Evolutionary conservation across 768 basidiomycete species (phyloP), one percentile per base, ranked within the genome.

Genomic region (Boletus rubropictus): DNA sequence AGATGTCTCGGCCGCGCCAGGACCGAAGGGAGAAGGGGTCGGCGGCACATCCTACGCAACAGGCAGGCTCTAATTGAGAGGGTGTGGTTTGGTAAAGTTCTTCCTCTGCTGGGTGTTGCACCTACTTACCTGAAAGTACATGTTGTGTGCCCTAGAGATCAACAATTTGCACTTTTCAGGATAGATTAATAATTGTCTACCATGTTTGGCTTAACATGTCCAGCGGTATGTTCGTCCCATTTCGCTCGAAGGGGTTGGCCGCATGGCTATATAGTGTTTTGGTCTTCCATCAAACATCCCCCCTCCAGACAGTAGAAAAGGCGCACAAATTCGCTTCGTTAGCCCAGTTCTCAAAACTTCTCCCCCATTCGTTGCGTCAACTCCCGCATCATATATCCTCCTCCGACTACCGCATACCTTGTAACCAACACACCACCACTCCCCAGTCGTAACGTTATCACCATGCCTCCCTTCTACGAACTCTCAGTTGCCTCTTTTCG

Each of bases 391-490:
- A n/a, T 3, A 36, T 21, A 6, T 22, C 39, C 17, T 20, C 27
- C 33, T 20, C 15, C 32, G 33, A 36, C 47, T 27, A 29, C 29
- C 21, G 1, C 51, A 42, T 42, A 48, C 37, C 10, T 8, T 18
- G 8, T 11, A 34, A 6, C 36, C 20, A 4, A 25, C 10, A 18
- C 21, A 32, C 24, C 24, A 37, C 27, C 36, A 3, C 42, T n/a
- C 48, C 21, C 55, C 47, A 22, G 17, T 39, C 47, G 14, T 11
- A 38, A 35, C 22, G 29, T 21, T 15, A 37, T 32, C 43, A 44
- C 41, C 10, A 66, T 66, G 64, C 66, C 64, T 33, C 64, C 64
- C 17, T 66, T 64, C 48, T 66, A 68, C 48, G 64, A 66, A 36
- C 53, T 66, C 42, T 39, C 66, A 6, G 56, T 66, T 36, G 66